A percentile compares a stretch with the other conserved stretches of the same genome.
phyloP scores from a whole-genome alignment of 2,329 filamentous ascomycete species.

The Colletotrichum trifolii region DNA sequence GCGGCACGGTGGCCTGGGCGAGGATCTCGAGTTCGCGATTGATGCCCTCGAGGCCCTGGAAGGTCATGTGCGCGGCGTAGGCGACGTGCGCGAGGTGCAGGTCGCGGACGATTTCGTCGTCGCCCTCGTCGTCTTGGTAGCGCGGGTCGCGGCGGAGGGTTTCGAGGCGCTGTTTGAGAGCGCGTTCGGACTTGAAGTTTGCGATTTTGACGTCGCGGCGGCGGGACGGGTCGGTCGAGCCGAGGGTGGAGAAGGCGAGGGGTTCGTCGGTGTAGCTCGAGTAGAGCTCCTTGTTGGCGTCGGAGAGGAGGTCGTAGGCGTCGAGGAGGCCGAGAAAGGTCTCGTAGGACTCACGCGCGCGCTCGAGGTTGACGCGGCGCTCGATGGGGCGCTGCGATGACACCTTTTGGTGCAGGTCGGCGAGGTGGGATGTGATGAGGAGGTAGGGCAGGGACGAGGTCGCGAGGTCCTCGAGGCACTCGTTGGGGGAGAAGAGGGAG shows the following conservation, averaged over 20 bases:
- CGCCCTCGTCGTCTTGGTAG: slow-evolving; percentile 73
- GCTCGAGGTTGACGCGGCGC: slow-evolving; percentile 71
- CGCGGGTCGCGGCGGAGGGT: slow-evolving; percentile 55
- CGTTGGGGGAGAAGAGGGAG: slow-evolving; percentile 91
- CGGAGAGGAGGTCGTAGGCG: slow-evolving; percentile 78
- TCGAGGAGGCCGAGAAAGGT: slow-evolving; percentile 81
- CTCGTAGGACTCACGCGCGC: slow-evolving; percentile 79
- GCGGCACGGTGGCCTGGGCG: slow-evolving; percentile 73
- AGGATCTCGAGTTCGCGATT: slow-evolving; percentile 88
- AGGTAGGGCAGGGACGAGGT: slow-evolving; percentile 90
- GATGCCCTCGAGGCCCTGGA: slow-evolving; percentile 88
- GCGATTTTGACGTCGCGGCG: slow-evolving; percentile 87
- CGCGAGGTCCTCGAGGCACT: slow-evolving; percentile 85
- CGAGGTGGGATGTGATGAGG: slow-evolving; percentile 79
- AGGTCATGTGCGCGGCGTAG: slow-evolving; percentile 81
- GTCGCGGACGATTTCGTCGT: slow-evolving; percentile 86
- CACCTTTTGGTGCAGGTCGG: slow-evolving; percentile 80
- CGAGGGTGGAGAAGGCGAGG: slow-evolving; percentile 77
- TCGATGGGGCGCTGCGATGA: slow-evolving; percentile 63
- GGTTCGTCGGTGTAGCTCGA: slow-evolving; percentile 79
- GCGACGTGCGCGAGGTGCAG: slow-evolving; percentile 81
- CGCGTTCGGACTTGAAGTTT: slow-evolving; percentile 86
- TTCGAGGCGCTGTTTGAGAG: slow-evolving; percentile 84
- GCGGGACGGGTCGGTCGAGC: slow-evolving; percentile 66
- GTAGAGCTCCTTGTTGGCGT: slow-evolving; percentile 74